Evolutionary conservation across 208 protist species (phyloP).

Genomic region (Perkinsela sp.): DNA sequence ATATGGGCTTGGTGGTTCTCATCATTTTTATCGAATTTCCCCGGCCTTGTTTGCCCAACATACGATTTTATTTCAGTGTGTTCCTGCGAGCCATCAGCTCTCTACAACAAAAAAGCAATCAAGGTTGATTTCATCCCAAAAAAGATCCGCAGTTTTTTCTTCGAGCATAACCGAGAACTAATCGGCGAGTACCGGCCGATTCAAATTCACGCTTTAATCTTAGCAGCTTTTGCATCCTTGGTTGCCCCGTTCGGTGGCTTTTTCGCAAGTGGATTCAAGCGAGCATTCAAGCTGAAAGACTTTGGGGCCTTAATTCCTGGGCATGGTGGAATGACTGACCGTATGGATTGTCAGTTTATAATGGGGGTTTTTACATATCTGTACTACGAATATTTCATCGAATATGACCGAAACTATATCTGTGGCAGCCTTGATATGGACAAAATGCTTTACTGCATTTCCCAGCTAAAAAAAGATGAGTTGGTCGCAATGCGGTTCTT

Average conservation of each 20-base stretch:
- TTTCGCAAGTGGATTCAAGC: constrained; percentile 87
- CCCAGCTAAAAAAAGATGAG: background rate
- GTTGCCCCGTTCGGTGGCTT: constrained; percentile 92
- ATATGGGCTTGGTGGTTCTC: constrained; percentile 63
- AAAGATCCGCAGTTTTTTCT: background rate
- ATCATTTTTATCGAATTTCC: constrained; percentile 47
- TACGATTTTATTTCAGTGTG: constrained; percentile 19
- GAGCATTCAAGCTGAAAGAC: constrained; percentile 88
- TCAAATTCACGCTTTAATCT: constrained; percentile 68
- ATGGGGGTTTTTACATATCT: constrained; percentile 74
- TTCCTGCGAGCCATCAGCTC: constrained; percentile 20
- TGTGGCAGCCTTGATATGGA: background rate
- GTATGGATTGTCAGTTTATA: constrained; percentile 88
- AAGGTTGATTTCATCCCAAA: constrained; percentile 12
- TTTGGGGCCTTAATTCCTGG: constrained; percentile 88
- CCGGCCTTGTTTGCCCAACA: constrained; percentile 51
- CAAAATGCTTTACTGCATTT: background rate
- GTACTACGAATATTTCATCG: constrained; percentile 10
- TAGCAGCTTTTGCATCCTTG: constrained; percentile 79
- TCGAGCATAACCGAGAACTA: constrained; percentile 10
- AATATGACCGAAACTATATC: background rate
- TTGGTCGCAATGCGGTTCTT: background rate
- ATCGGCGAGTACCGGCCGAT: constrained; percentile 15
- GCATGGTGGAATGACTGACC: constrained; percentile 88
- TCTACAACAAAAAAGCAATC: constrained; percentile 33